phyloP scores from a whole-genome alignment of 2,329 filamentous ascomycete species.

The Trichoderma pleuroti region DNA sequence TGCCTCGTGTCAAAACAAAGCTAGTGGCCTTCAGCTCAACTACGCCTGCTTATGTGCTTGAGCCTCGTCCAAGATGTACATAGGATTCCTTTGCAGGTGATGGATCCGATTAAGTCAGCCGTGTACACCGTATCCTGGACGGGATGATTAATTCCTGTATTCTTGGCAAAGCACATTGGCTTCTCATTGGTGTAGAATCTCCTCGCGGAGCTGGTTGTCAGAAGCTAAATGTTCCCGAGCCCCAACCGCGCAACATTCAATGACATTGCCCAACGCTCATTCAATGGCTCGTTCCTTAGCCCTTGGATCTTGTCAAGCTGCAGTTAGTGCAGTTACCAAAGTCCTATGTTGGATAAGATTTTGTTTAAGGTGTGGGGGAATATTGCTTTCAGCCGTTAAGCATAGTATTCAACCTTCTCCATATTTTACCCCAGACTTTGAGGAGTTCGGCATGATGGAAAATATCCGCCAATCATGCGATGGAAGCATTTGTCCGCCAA shows the following conservation, averaged over 20 bases:
- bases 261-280: neutral
- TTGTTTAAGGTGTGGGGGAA: neutral
- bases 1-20: neutral
- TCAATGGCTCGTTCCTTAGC: neutral
- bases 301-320: neutral
- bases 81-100: neutral
- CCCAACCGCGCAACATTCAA: neutral
- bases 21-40: neutral
- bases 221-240: neutral
- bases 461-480: conserved; percentile 15
- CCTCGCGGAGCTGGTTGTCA: neutral
- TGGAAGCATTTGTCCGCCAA: conserved; percentile 14
- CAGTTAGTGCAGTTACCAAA: neutral
- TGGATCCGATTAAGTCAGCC: neutral
- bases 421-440: conserved; percentile 8
- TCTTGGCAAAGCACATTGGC: neutral
- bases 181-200: conserved; percentile 12
- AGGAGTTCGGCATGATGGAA: neutral
- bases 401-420: neutral
- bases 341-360: neutral
- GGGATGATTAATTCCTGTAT: neutral
- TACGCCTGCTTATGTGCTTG: neutral
- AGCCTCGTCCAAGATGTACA: neutral
- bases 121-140: neutral
- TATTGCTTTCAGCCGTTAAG: neutral